Conservation (phyloP, 106 monocot species). For the Posidonia australis region DNA sequence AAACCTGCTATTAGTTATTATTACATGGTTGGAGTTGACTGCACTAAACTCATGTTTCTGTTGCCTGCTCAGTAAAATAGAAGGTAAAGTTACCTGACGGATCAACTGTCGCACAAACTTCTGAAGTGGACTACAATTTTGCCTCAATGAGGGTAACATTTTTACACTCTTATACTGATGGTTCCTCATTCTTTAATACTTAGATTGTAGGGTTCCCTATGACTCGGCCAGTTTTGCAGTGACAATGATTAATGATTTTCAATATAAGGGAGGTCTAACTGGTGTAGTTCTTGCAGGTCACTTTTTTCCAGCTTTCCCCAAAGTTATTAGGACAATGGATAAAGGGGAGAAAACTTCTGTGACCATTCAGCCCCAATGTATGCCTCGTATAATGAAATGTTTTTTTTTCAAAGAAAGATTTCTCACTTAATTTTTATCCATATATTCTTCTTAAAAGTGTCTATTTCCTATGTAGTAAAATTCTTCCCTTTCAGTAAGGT, state of each 20-base stretch:
- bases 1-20: too few species aligned
- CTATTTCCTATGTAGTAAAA: too few species aligned
- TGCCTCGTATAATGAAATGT: background rate
- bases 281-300: slow-evolving; percentile 27
- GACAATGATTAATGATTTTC: background rate
- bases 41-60: background rate
- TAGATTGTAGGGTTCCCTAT: too few species aligned
- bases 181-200: background rate
- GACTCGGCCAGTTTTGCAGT: too few species aligned
- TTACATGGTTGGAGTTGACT: background rate
- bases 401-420: background rate
- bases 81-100: slow-evolving; percentile 41
- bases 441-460: too few species aligned
- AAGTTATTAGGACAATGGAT: slow-evolving; percentile 48
- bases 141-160: slow-evolving; percentile 36
- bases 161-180: background rate
- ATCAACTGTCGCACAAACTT: slow-evolving; percentile 32
- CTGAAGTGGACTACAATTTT: slow-evolving; percentile 45
- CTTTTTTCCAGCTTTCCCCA: slow-evolving; percentile 38
- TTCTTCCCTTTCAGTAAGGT: too few species aligned
- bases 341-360: slow-evolving; percentile 49
- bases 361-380: slow-evolving; percentile 56
- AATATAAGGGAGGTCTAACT: background rate
- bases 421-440: background rate
- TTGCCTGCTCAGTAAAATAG: slow-evolving; percentile 37